Percentiles rank a stretch among this genome's conserved stretches.
Conservation (phyloP, 306 rosid genomes). For the Ziziphus jujuba region DNA sequence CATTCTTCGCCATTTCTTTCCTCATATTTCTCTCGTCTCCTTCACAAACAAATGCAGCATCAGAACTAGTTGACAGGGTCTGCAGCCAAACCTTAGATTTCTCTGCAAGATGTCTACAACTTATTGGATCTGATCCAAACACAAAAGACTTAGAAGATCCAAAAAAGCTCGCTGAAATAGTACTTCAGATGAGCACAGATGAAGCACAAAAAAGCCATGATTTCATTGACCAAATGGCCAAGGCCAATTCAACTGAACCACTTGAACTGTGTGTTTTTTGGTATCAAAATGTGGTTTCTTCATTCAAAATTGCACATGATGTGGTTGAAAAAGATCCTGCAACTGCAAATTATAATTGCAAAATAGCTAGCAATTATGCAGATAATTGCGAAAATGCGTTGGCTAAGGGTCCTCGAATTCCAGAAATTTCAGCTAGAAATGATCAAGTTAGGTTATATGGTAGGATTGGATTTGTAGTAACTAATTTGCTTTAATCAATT, state of each 20-base stretch:
- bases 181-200: neutral
- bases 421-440: slow-evolving; percentile 16
- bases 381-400: neutral
- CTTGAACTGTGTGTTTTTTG: neutral
- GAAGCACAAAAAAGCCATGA: neutral
- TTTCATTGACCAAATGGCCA: neutral
- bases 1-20: neutral
- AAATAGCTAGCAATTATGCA: slow-evolving; percentile 18
- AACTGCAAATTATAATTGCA: slow-evolving; percentile 35
- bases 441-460: neutral
- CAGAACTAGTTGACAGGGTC: neutral
- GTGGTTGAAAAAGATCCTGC: slow-evolving; percentile 21
- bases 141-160: neutral
- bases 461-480: neutral
- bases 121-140: slow-evolving; percentile 6
- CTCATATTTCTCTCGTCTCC: neutral
- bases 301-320: neutral
- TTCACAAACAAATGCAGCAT: slow-evolving; percentile 5
- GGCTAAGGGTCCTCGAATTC: neutral
- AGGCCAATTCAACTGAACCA: neutral
- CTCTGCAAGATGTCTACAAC: slow-evolving; percentile 1
- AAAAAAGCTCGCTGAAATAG: neutral
- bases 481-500: no score
- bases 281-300: neutral
- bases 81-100: neutral